These are phyloP conservation scores for Candida palmyrensis DNA, from an alignment of 805 yeast species.

Conservation along the genomic window DNA sequence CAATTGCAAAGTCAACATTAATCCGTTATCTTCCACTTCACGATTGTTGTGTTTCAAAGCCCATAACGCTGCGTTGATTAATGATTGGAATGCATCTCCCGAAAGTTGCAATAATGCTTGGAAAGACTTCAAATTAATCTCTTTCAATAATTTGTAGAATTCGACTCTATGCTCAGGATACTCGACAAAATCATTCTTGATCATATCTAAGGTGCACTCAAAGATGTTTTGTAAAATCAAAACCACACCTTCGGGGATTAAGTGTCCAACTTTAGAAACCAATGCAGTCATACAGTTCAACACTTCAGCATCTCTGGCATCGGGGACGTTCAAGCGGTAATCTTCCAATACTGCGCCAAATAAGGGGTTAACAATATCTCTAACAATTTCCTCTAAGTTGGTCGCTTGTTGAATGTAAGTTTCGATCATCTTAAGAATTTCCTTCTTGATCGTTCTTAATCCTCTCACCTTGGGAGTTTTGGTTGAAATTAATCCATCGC, in stretches of 20 bases:
- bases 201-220: conserved; percentile 93
- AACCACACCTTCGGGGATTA: conserved; percentile 87
- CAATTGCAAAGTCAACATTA: conserved; percentile 76
- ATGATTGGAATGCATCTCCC: conserved; percentile 84
- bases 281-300: conserved; percentile 90
- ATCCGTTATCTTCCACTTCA: conserved; percentile 92
- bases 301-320: conserved; percentile 97
- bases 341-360: conserved; percentile 84
- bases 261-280: conserved; percentile 78
- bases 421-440: conserved; percentile 82
- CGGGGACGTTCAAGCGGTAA: conserved; percentile 83
- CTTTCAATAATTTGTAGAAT: conserved; percentile 84
- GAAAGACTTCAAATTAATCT: conserved; percentile 81
- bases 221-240: conserved; percentile 84
- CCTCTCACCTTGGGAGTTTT: conserved; percentile 94
- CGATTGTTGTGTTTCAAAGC: conserved; percentile 97
- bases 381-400: conserved; percentile 76
- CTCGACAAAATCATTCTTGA: conserved; percentile 90
- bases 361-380: conserved; percentile 76
- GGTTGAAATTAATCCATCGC: conserved; percentile 83
- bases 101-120: conserved; percentile 83
- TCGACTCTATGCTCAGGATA: conserved; percentile 98
- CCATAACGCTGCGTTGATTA: conserved; percentile 94
- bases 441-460: conserved; percentile 93
- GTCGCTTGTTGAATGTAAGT: conserved; percentile 85